These are phyloP conservation scores for Lizonia empirigonia DNA, from an alignment of 2,329 filamentous ascomycete species.

Conservation along the genomic window DNA sequence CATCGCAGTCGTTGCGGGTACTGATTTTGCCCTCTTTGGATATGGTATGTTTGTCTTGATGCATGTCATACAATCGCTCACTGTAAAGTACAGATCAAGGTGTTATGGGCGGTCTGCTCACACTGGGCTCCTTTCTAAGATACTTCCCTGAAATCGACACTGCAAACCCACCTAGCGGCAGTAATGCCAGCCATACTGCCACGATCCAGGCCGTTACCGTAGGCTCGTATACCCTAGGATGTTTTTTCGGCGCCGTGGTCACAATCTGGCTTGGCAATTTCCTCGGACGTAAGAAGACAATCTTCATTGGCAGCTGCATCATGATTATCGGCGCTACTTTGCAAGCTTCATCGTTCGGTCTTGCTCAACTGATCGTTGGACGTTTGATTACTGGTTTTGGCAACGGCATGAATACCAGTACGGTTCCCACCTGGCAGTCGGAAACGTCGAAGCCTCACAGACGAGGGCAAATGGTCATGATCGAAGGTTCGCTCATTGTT, in stretches of 20 bases:
- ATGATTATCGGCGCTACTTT: slow-evolving; percentile 65
- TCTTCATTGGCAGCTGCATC: slow-evolving; percentile 64
- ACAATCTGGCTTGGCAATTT: slow-evolving; percentile 61
- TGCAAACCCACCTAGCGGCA: slow-evolving; percentile 41
- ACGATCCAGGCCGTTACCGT: slow-evolving; percentile 53
- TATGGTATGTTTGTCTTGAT: slow-evolving; percentile 61
- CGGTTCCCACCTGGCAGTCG: slow-evolving; percentile 55
- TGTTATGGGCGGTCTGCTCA: slow-evolving; percentile 71
- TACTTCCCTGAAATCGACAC: slow-evolving; percentile 52
- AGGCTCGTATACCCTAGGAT: slow-evolving; percentile 49
- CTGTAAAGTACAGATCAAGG: slow-evolving; percentile 32
- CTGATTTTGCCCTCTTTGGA: slow-evolving; percentile 69
- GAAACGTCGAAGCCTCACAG: slow-evolving; percentile 55
- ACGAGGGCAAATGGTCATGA: slow-evolving; percentile 55
- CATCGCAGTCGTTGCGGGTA: slow-evolving; percentile 72
- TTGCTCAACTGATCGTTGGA: slow-evolving; percentile 54
- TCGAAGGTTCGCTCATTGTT: slow-evolving; percentile 54
- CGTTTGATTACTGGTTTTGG: slow-evolving; percentile 58
- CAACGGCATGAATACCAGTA: slow-evolving; percentile 43
- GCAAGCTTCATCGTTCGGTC: slow-evolving; percentile 58
- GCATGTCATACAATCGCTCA: background rate
- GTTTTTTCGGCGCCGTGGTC: slow-evolving; percentile 53
- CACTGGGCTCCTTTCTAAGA: slow-evolving; percentile 65
- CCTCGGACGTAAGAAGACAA: slow-evolving; percentile 62
- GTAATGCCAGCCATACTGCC: slow-evolving; percentile 42